Evolutionary conservation across 495 filamentous ascomycete species (phyloP), one percentile per base, ranked within the genome.

Genomic region (Penicillium alfredii): DNA sequence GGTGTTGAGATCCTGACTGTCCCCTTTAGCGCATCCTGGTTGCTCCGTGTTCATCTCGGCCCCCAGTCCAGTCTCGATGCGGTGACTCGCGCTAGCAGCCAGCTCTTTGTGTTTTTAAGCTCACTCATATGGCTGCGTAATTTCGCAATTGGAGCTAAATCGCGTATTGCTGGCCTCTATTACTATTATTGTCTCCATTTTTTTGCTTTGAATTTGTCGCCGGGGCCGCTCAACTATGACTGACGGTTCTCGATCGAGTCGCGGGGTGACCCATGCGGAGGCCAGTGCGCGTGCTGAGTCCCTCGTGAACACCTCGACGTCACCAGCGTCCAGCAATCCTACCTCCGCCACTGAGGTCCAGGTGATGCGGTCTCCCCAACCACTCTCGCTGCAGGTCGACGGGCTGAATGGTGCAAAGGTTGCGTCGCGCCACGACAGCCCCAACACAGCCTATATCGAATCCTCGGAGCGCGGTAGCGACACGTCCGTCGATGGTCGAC

Each of bases 391-490:
- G 40, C 56, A 41, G 17, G 42, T 56, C 20, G 43, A 60, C 37
- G 39, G 49, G 24, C 40, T 43, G 34, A 42, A 49, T 19, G 40
- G 44, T 29, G 42, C 38, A 12, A 20, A n/a, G n/a, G n/a, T n/a
- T n/a, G n/a, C n/a, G n/a, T n/a, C n/a, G n/a, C n/a, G n/a, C n/a
- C n/a, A n/a, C n/a, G n/a, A n/a, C n/a, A n/a, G n/a, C n/a, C n/a
- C n/a, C 23, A n/a, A 33, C 18, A 33, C 16, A 8, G 21, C 30
- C 18, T 45, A 41, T 37, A 42, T 57, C 16, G 47, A 54, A 39
- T 49, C 53, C 3, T 56, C 53, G 16, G 45, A 57, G 28, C 53
- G 42, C 29, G 47, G 42, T 16, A 56, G 53, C 33, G 40, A 51
- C 17, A 51, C 49, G 6, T 53, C 53, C 9, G 35, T 16, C 19